phyloP scores from a whole-genome alignment of 306 rosid genomes.

The Rosa lucieae region DNA sequence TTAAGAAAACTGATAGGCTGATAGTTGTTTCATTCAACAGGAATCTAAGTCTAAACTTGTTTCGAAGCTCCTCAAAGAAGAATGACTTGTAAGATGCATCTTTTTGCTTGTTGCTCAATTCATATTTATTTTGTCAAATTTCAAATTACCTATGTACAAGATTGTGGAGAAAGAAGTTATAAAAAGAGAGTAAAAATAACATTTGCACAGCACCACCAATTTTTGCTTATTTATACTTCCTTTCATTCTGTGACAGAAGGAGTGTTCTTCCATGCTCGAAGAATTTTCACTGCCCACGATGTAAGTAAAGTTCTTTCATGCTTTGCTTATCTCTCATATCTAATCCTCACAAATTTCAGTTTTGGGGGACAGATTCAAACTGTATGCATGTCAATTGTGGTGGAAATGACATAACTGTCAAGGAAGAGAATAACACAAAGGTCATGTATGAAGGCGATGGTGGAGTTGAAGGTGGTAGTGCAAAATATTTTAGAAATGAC shows the following conservation, averaged over 20 bases:
- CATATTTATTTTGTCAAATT: neutral
- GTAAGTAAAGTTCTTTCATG: conserved; percentile 37
- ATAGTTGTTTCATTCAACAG: conserved; percentile 34
- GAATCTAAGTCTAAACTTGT: conserved; percentile 66
- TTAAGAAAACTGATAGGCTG: conserved; percentile 4
- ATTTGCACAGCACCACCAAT: neutral
- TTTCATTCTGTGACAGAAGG: conserved; percentile 31
- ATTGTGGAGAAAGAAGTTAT: neutral
- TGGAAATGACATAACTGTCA: conserved; percentile 27
- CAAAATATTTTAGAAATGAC: neutral
- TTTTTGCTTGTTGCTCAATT: neutral
- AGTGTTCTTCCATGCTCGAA: conserved; percentile 48
- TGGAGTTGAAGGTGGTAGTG: conserved; percentile 21
- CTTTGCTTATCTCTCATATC: neutral
- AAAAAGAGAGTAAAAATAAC: neutral
- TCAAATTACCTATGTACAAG: neutral
- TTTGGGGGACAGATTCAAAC: conserved; percentile 49
- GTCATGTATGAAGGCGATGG: conserved; percentile 25
- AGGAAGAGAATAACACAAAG: conserved; percentile 16
- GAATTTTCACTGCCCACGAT: conserved; percentile 50
- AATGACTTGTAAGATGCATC: conserved; percentile 45
- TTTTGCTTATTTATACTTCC: neutral
- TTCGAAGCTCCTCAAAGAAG: conserved; percentile 42
- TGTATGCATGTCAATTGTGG: conserved; percentile 62
- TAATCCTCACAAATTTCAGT: neutral